Evolutionary conservation across 768 basidiomycete genomes (phyloP).

Genomic region (Boletus pseudopeckii): DNA sequence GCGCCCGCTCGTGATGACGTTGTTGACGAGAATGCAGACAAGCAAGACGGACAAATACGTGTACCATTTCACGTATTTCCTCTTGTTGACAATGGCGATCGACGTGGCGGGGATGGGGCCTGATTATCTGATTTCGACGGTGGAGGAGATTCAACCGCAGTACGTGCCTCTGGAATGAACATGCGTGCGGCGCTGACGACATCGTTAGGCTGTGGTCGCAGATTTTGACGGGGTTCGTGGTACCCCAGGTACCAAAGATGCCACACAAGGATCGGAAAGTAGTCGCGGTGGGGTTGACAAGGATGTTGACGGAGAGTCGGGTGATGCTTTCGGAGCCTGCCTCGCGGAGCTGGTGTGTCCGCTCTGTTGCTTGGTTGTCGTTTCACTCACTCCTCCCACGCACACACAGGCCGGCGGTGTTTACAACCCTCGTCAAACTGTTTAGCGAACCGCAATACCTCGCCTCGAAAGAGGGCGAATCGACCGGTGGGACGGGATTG

Average conservation of each 20-base stretch:
- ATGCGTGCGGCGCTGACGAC: neutral
- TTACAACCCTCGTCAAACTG: constrained; percentile 70
- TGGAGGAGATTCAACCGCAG: constrained; percentile 86
- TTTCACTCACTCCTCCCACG: neutral
- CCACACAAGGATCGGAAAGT: constrained; percentile 83
- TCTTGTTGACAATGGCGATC: constrained; percentile 73
- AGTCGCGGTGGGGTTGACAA: constrained; percentile 73
- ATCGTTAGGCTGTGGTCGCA: constrained; percentile 69
- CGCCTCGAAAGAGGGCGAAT: constrained; percentile 20
- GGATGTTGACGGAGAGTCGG: constrained; percentile 71
- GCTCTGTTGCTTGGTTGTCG: neutral
- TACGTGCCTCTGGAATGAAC: constrained; percentile 28
- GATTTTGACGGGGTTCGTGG: constrained; percentile 69
- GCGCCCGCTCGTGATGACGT: constrained; percentile 67
- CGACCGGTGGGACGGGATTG: constrained; percentile 31
- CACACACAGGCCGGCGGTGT: constrained; percentile 58
- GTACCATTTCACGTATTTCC: constrained; percentile 76
- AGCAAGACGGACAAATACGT: constrained; percentile 88
- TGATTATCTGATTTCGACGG: constrained; percentile 69
- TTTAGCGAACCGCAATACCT: constrained; percentile 78
- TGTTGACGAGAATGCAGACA: constrained; percentile 82
- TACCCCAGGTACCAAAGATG: constrained; percentile 79
- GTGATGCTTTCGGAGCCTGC: constrained; percentile 66
- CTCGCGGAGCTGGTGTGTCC: constrained; percentile 59
- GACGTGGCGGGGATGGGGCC: constrained; percentile 71